These are phyloP conservation scores for Vitis labrusca DNA, from an alignment of 164 flowering plant species.

Conservation along the genomic window DNA sequence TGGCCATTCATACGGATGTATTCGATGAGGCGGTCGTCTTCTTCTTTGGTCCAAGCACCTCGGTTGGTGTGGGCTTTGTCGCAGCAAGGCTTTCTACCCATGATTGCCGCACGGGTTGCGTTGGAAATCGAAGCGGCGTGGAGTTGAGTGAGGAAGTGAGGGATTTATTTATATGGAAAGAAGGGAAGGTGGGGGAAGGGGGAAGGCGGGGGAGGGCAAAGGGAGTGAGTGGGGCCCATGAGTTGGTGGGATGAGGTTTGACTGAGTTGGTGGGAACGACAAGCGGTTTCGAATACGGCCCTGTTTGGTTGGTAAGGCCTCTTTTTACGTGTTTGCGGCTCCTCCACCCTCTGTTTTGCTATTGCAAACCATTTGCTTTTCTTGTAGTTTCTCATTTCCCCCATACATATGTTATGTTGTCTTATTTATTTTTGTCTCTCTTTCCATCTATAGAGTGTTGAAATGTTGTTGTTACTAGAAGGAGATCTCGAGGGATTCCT, in stretches of 20 bases:
- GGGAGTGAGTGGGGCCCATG: background rate
- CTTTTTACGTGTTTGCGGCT: too few species aligned
- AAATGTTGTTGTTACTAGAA: too few species aligned
- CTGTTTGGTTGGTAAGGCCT: too few species aligned
- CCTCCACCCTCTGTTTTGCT: too few species aligned
- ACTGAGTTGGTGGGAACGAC: conserved; percentile 23
- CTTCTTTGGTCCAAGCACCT: conserved; percentile 91
- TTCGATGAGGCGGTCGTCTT: conserved; percentile 71
- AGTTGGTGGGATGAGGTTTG: conserved; percentile 9
- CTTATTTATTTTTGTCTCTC: too few species aligned
- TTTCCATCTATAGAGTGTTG: too few species aligned
- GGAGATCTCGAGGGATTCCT: too few species aligned
- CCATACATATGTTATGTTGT: too few species aligned
- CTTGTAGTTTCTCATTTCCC: too few species aligned
- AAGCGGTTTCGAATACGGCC: conserved; percentile 8
- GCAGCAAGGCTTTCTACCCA: conserved; percentile 89
- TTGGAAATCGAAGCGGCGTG: background rate
- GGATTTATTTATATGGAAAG: background rate
- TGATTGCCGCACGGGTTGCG: background rate
- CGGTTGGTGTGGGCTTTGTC: conserved; percentile 88
- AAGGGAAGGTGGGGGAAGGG: background rate
- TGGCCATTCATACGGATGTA: conserved; percentile 74
- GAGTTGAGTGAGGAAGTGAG: background rate
- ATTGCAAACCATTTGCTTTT: too few species aligned
- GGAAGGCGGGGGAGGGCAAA: background rate